These are phyloP conservation scores for Hawksworthiomyces lignivorus DNA, from an alignment of 2,329 filamentous ascomycete species.

Conservation along the genomic window DNA sequence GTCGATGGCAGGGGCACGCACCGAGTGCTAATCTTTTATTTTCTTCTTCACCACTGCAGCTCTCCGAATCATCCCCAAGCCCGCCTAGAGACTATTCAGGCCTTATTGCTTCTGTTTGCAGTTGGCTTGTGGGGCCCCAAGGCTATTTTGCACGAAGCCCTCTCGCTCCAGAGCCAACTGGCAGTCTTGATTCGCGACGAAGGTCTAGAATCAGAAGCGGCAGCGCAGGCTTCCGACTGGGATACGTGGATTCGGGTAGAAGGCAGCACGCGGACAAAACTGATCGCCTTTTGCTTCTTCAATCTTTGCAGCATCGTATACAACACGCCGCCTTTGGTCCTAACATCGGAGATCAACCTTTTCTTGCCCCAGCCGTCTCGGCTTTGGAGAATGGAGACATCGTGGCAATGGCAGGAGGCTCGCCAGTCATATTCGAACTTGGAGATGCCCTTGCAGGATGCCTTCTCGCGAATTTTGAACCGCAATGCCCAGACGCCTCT, in stretches of 20 bases:
- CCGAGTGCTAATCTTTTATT: background rate
- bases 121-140: slow-evolving; percentile 55
- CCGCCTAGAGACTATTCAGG: slow-evolving; percentile 57
- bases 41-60: slow-evolving; percentile 25
- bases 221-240: slow-evolving; percentile 44
- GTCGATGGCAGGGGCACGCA: no score
- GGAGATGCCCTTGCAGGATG: slow-evolving; percentile 49
- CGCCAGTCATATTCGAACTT: slow-evolving; percentile 41
- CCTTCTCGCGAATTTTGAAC: slow-evolving; percentile 47
- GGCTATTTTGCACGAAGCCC: slow-evolving; percentile 50
- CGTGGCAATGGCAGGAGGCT: slow-evolving; percentile 54
- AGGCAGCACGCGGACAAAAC: slow-evolving; percentile 48
- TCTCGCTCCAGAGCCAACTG: slow-evolving; percentile 51
- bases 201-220: slow-evolving; percentile 41
- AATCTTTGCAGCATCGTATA: slow-evolving; percentile 56
- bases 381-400: slow-evolving; percentile 49
- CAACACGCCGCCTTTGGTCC: slow-evolving; percentile 48
- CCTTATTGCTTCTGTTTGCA: slow-evolving; percentile 52
- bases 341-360: slow-evolving; percentile 53
- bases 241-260: slow-evolving; percentile 53
- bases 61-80: slow-evolving; percentile 53
- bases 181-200: slow-evolving; percentile 53
- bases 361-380: slow-evolving; percentile 46
- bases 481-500: slow-evolving; percentile 41
- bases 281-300: slow-evolving; percentile 55